Base-by-base conservation (phyloP, 2,329 filamentous ascomycete species). In the Ceratocystis cacaofunesta region DNA sequence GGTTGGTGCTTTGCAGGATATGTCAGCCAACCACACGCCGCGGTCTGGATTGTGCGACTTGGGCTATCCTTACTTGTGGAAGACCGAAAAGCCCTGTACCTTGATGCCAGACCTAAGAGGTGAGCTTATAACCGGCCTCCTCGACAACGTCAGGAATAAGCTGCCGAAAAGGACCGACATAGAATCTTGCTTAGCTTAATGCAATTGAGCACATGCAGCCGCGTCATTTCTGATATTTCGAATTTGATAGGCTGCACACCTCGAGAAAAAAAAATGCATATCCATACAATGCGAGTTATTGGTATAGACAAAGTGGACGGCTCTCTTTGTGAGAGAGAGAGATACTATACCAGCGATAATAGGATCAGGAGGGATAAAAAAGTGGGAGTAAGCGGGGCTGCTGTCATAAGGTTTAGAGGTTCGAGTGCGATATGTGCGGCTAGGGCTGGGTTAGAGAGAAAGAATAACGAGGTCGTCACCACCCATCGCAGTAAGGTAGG, bases 91-190 rank as follows among this genome's bases (percentile, higher is more conserved):
- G 36, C 36, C 17, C 55, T 32, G 55, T 58, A 58, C 28, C 55
- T 58, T 36, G 55, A 58, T 30, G 25, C 48, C 17, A 19, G 10
- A 52, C 19, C 36, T 4, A 15, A 41, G 36, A 15, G 36, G 36
- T 41, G 36, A 12, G 36, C 10, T 12, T 52, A 52, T 28, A 58
- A 15, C 36, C 36, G 36, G 36, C 7, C 55, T 25, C 32, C 7
- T 58, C 28, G 32, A 32, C 12, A 36, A 36, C 28, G 25, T 36
- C 55, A 58, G 55, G 55, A 30, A 58, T 58, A 28, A 12, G 28
- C 55, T 36, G 55, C 55, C 55, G 55, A 58, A 58, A 58, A 32
- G 55, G 55, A 58, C 55, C 55, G 55, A 58, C 55, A 58, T 58
- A 12, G 55, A 28, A 19, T 36, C 32, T 58, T 17, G 15, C n/a